A percentile compares a stretch with the other conserved stretches of the same genome.
phyloP scores from a whole-genome alignment of 345 rosid species.

The Excoecaria agallocha region DNA sequence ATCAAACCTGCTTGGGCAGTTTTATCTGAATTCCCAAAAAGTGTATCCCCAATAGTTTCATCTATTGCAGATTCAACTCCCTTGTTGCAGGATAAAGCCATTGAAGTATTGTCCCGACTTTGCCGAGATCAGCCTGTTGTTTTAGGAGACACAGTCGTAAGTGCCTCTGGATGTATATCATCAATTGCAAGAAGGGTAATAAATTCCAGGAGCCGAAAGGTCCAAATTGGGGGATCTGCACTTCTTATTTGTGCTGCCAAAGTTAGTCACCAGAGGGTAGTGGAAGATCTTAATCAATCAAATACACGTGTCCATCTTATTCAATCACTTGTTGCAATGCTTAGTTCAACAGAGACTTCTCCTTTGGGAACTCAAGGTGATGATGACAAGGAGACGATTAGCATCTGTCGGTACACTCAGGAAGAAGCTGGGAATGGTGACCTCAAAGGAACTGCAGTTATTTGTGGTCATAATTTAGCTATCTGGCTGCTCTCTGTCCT shows the following conservation, averaged over 20 bases:
- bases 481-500: constrained; percentile 89
- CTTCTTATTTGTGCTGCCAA: constrained; percentile 91
- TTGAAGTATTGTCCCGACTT: constrained; percentile 84
- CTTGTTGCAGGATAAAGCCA: constrained; percentile 86
- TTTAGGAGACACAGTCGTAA: constrained; percentile 69
- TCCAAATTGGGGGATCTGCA: constrained; percentile 94
- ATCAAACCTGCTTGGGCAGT: constrained; percentile 93
- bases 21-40: constrained; percentile 73
- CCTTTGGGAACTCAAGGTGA: constrained; percentile 43
- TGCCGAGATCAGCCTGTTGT: constrained; percentile 77
- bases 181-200: constrained; percentile 76
- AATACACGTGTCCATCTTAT: constrained; percentile 58
- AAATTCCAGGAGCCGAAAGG: constrained; percentile 55
- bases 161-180: constrained; percentile 62
- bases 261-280: constrained; percentile 72
- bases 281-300: constrained; percentile 84
- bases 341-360: constrained; percentile 46
- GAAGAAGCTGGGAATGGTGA: constrained; percentile 53
- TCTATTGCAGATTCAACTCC: constrained; percentile 73
- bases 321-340: constrained; percentile 73
- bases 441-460: constrained; percentile 47
- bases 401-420: constrained; percentile 58
- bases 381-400: constrained; percentile 51
- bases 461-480: constrained; percentile 75
- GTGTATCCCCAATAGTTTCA: constrained; percentile 76